Evolutionary conservation across 1,139 yeast species (phyloP).

Genomic region (Hansenula lynferdii): DNA sequence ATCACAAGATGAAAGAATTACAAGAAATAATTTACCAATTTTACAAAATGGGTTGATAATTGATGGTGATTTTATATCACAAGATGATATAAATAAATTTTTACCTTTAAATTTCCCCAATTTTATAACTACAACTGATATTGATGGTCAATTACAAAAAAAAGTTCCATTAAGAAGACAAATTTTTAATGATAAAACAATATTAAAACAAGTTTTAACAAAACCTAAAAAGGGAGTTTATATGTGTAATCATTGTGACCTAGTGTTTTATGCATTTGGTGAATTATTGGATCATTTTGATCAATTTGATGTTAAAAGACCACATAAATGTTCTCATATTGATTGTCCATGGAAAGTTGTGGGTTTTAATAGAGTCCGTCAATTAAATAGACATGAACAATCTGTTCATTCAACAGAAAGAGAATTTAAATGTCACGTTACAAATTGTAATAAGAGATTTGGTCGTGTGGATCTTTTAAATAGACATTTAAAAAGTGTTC

Average conservation of each 20-base stretch:
- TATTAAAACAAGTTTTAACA: slow-evolving; percentile 16
- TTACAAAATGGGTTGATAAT: too few species aligned
- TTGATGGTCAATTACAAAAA: slow-evolving; percentile 9
- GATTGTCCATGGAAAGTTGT: slow-evolving; percentile 49
- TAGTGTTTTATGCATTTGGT: slow-evolving; percentile 29
- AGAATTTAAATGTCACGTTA: slow-evolving; percentile 53
- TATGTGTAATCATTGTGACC: slow-evolving; percentile 38
- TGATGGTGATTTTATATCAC: too few species aligned
- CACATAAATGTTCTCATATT: slow-evolving; percentile 36
- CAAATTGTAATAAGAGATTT: slow-evolving; percentile 64
- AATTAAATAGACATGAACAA: slow-evolving; percentile 22
- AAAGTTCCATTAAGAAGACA: slow-evolving; percentile 20
- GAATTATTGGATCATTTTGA: slow-evolving; percentile 36
- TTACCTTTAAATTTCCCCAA: slow-evolving; percentile 1
- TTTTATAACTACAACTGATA: background rate
- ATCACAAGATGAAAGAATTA: too few species aligned
- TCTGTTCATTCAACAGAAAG: slow-evolving; percentile 27
- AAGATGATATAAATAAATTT: background rate
- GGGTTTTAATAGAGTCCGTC: slow-evolving; percentile 40
- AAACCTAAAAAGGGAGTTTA: slow-evolving; percentile 35
- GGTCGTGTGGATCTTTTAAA: slow-evolving; percentile 58
- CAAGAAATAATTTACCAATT: too few species aligned
- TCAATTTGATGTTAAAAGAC: slow-evolving; percentile 28
- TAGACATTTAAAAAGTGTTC: slow-evolving; percentile 50
- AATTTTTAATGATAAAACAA: slow-evolving; percentile 15